A percentile compares a stretch with the other conserved stretches of the same genome.
Evolutionary conservation across 768 basidiomycete genomes (phyloP).

Genomic region (Lentinula detonsa): DNA sequence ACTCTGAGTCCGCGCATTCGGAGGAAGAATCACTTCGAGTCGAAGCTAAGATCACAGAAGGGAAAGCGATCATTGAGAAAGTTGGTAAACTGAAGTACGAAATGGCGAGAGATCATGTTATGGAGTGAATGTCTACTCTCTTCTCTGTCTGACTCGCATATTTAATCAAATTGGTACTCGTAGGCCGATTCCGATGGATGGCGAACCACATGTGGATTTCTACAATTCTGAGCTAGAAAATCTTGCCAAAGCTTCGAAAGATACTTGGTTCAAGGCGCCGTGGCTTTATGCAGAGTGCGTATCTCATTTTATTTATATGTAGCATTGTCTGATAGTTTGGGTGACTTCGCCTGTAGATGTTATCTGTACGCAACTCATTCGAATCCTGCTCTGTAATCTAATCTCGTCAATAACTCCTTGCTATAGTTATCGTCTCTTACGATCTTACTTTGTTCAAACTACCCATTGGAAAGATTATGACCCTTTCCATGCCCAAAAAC

Average conservation of each 20-base stretch:
- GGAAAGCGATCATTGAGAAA: slow-evolving; percentile 68
- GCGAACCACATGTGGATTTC: slow-evolving; percentile 56
- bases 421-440: slow-evolving; percentile 77
- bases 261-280: slow-evolving; percentile 88
- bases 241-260: slow-evolving; percentile 38
- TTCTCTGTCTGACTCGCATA: neutral
- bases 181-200: slow-evolving; percentile 72
- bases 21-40: slow-evolving; percentile 12
- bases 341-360: slow-evolving; percentile 38
- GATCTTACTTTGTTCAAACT: slow-evolving; percentile 65
- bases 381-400: neutral
- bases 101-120: slow-evolving; percentile 70
- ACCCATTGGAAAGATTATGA: slow-evolving; percentile 72
- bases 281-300: slow-evolving; percentile 96
- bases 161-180: neutral
- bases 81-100: slow-evolving; percentile 80
- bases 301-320: slow-evolving; percentile 7
- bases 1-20: slow-evolving; percentile 7
- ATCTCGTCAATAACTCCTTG: neutral
- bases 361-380: slow-evolving; percentile 49
- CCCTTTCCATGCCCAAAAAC: slow-evolving; percentile 78
- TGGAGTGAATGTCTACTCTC: slow-evolving; percentile 45
- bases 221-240: slow-evolving; percentile 72
- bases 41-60: slow-evolving; percentile 57
- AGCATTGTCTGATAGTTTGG: neutral